A percentile compares a stretch with the other conserved stretches of the same genome.
Conservation (phyloP, 2,329 filamentous ascomycete species). For the Colletotrichum filicis region DNA sequence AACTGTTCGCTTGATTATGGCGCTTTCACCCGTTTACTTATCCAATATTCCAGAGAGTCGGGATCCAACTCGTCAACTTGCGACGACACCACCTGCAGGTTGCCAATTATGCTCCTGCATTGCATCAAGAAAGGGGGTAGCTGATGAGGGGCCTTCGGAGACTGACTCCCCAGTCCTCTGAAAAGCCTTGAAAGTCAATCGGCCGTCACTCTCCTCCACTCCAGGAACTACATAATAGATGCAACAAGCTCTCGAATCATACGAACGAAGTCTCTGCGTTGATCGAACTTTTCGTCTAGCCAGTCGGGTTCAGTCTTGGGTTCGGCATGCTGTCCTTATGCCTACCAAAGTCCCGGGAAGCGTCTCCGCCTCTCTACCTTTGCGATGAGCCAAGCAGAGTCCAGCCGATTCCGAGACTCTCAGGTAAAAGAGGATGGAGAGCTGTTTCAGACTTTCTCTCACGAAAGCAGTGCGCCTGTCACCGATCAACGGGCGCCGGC, state of each 20-base stretch:
- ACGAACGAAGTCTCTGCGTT: neutral
- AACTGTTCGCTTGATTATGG: neutral
- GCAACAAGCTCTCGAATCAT: neutral
- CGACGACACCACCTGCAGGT: neutral
- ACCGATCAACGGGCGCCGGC: neutral
- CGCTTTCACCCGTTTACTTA: neutral
- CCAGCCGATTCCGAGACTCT: neutral
- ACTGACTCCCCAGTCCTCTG: slow-evolving; percentile 14
- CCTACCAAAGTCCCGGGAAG: neutral
- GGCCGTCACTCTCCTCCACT: slow-evolving; percentile 14
- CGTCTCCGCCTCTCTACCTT: neutral
- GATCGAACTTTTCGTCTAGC: neutral
- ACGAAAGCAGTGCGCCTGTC: neutral
- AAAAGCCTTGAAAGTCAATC: slow-evolving; percentile 28
- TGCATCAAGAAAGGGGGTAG: neutral
- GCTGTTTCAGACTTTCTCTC: slow-evolving; percentile 15
- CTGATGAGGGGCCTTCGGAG: neutral
- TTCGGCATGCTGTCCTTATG: neutral
- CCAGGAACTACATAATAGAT: neutral
- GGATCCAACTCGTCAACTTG: neutral
- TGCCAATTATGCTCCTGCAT: neutral
- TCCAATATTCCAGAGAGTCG: neutral
- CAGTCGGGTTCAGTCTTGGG: neutral
- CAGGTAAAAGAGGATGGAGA: neutral
- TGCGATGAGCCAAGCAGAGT: neutral